phyloP scores from a whole-genome alignment of 2,329 filamentous ascomycete genomes.

The Trichophyton mentagrophytes region DNA sequence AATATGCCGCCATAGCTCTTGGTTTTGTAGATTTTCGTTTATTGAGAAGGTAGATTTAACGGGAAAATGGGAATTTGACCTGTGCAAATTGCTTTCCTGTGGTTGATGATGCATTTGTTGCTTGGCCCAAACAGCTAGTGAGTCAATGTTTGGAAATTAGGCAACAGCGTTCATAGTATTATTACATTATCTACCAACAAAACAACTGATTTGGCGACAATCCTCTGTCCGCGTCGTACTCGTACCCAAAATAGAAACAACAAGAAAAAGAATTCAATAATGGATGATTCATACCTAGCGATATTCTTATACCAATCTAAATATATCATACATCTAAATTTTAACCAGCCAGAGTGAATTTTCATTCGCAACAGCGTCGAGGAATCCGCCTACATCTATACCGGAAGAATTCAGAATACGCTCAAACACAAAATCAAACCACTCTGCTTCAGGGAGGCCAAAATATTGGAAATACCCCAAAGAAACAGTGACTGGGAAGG shows the following conservation, averaged over 20 bases:
- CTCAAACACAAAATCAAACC: slow-evolving; percentile 10
- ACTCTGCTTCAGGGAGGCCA: slow-evolving; percentile 6
- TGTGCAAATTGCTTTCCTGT: not conserved
- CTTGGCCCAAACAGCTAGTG: no score
- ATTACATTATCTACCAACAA: not conserved
- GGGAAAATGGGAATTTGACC: not conserved
- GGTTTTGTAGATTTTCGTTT: not conserved
- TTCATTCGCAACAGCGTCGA: slow-evolving; percentile 3
- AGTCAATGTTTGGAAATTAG: not conserved
- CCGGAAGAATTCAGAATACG: not conserved
- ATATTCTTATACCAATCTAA: not conserved
- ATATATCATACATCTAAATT: not conserved
- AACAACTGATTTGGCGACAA: no score
- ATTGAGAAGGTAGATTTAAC: not conserved
- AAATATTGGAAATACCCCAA: slow-evolving; percentile 8
- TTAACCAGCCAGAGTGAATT: not conserved
- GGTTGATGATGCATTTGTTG: not conserved
- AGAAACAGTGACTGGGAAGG: slow-evolving; percentile 10
- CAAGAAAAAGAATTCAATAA: no score
- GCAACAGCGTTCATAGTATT: not conserved
- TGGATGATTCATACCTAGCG: not conserved
- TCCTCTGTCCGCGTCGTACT: no score
- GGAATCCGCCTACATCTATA: slow-evolving; percentile 2
- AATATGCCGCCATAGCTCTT: slow-evolving; percentile 1
- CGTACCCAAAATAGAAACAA: no score